Base-by-base conservation (phyloP, 345 rosid genomes). In the Moricandia arvensis region DNA sequence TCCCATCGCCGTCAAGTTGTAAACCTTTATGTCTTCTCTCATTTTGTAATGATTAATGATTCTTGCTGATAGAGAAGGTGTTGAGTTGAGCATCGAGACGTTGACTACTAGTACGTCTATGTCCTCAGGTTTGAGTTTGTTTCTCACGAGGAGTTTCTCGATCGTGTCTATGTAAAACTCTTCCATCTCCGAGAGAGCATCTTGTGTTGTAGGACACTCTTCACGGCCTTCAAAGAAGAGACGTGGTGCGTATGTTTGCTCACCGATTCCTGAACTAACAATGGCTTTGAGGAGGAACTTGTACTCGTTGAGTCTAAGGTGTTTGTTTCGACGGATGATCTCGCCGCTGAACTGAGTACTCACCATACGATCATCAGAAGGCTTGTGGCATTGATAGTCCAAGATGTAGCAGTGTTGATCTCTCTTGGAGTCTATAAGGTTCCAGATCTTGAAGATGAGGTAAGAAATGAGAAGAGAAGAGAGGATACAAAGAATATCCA, bases 1-100 rank as follows among this genome's bases (percentile, higher is more conserved):
- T 5, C 91, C 96, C 90, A 84, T 90, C 8, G 94, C 97, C 1
- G 93, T 73, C 24, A 93, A 80, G 75, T 89, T 93, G 79, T 82
- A 89, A 4, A 82, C 79, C 68, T 89, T 90, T 0, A 90, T 9
- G 54, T 89, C 83, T 1, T 80, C 86, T 71, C 87, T 89, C 87
- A 90, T 85, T 63, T 85, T 89, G 81, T 88, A 93, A 17, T 83
- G 78, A 76, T 90, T 87, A 15, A 89, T 83, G 16, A 89, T 80
- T 55, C 94, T 82, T 21, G 91, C 68, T 0, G 98, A 43, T 1
- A 90, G 63, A 0, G 95, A 93, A 0, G 98, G 98, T 0, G 68
- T 66, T 3, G 90, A 78, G 11, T 86, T 71, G 67, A 86, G 80
- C 74, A 91, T 68, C 0, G 93, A 79, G 59, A 91, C 86, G 60